Conservation (phyloP, 1,284 basidiomycete genomes). For the Rhodofomes roseus region DNA sequence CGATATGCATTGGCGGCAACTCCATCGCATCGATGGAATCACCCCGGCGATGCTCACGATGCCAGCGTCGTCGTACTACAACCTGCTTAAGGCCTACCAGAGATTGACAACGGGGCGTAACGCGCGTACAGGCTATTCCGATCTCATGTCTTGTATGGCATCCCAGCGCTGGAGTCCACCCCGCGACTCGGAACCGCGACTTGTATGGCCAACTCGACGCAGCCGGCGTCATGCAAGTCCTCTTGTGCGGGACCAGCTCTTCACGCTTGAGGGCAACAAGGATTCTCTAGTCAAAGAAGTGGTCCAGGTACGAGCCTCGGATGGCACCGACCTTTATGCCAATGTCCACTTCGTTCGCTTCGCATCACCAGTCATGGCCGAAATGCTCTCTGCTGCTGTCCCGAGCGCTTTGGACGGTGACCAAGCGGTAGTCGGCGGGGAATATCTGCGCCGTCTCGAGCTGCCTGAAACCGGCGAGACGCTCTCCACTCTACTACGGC, state of each 20-base stretch:
- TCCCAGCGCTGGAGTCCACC: no score
- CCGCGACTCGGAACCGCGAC: no score
- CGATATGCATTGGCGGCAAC: no score
- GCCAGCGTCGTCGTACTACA: not conserved
- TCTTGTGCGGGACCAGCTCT: no score
- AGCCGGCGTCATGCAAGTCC: no score
- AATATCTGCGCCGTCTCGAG: not conserved
- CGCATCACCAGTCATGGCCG: not conserved
- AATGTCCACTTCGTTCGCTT: not conserved
- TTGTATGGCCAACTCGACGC: no score
- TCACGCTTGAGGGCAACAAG: not conserved
- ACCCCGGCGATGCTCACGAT: not conserved
- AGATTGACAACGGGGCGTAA: no score
- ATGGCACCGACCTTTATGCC: not conserved
- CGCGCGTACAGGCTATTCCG: no score
- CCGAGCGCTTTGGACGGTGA: not conserved
- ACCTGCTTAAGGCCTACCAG: not conserved
- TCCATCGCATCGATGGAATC: no score
- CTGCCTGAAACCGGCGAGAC: conserved; percentile 10
- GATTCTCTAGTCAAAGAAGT: not conserved
- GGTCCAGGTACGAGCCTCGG: not conserved
- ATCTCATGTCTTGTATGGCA: no score
- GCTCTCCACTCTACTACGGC: conserved; percentile 13
- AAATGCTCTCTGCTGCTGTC: not conserved
- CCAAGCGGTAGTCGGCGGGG: not conserved